A percentile compares a stretch with the other conserved stretches of the same genome.
Evolutionary conservation across 148 eudicot species (phyloP).

Genomic region (Rhododendron vialii): DNA sequence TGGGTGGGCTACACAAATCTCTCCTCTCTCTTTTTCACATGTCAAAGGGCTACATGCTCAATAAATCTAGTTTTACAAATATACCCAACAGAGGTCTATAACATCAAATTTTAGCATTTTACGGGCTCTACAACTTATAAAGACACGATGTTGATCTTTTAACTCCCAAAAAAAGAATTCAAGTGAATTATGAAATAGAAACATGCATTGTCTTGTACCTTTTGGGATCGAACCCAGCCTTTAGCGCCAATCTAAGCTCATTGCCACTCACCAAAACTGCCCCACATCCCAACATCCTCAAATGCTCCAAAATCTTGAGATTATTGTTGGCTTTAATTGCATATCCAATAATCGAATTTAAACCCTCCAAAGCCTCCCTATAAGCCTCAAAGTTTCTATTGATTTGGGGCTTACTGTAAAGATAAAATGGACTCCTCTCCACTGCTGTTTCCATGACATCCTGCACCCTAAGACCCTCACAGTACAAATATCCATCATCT

Average conservation of each 20-base stretch:
- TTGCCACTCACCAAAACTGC: slow-evolving; percentile 96
- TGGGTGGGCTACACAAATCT: neutral
- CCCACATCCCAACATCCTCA: slow-evolving; percentile 83
- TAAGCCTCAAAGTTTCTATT: slow-evolving; percentile 84
- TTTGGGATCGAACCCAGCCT: slow-evolving; percentile 81
- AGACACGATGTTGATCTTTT: neutral
- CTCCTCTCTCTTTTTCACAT: too few relatives aligned
- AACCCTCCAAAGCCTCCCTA: slow-evolving; percentile 70
- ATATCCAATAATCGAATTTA: slow-evolving; percentile 78
- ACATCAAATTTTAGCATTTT: neutral
- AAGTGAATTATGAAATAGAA: neutral
- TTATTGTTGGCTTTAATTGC: slow-evolving; percentile 95
- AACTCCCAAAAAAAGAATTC: neutral
- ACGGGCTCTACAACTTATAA: neutral
- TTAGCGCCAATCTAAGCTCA: slow-evolving; percentile 79
- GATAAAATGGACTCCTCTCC: slow-evolving; percentile 81
- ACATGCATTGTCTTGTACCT: slow-evolving; percentile 22
- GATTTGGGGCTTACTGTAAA: slow-evolving; percentile 89
- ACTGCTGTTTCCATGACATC: slow-evolving; percentile 68
- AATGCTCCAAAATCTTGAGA: slow-evolving; percentile 86
- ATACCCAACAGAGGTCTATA: neutral
- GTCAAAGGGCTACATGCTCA: neutral
- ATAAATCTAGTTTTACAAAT: neutral
- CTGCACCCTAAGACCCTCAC: slow-evolving; percentile 71
- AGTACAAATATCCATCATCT: slow-evolving; percentile 78